These are phyloP conservation scores for Diutina siamensis DNA, from an alignment of 1,139 yeast genomes.

Conservation along the genomic window DNA sequence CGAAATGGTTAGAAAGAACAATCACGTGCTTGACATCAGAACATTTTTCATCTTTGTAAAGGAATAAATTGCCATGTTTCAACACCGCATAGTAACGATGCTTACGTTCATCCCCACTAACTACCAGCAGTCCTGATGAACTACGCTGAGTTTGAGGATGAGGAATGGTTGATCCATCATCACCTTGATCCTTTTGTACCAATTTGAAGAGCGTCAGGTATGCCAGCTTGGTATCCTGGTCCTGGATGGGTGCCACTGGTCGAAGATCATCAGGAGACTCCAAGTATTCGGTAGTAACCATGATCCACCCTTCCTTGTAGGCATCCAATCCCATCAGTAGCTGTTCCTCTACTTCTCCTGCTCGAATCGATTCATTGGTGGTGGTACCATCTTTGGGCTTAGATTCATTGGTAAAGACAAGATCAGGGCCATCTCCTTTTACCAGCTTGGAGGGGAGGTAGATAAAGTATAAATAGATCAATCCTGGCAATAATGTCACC, in stretches of 20 bases:
- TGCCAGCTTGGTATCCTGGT: slow-evolving; percentile 39
- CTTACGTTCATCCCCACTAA: slow-evolving; percentile 15
- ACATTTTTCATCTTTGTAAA: slow-evolving; percentile 59
- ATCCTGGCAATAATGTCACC: slow-evolving; percentile 58
- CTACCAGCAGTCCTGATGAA: background rate
- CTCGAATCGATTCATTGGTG: slow-evolving; percentile 23
- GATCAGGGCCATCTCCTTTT: slow-evolving; percentile 12
- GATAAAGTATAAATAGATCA: slow-evolving; percentile 25
- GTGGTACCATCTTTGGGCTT: slow-evolving; percentile 17
- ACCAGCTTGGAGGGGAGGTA: slow-evolving; percentile 18
- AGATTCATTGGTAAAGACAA: slow-evolving; percentile 10
- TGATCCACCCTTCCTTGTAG: slow-evolving; percentile 67
- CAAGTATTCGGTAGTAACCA: slow-evolving; percentile 68
- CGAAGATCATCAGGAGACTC: slow-evolving; percentile 26
- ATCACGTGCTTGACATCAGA: slow-evolving; percentile 70
- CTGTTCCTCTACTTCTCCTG: slow-evolving; percentile 53
- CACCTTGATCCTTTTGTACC: slow-evolving; percentile 20
- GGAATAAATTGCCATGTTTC: slow-evolving; percentile 76
- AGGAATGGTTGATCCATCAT: slow-evolving; percentile 2
- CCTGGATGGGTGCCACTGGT: slow-evolving; percentile 14
- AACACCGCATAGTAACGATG: slow-evolving; percentile 58
- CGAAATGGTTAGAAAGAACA: slow-evolving; percentile 58
- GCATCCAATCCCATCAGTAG: slow-evolving; percentile 52
- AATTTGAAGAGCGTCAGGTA: slow-evolving; percentile 49
- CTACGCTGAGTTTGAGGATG: background rate